Percentiles rank a stretch among this genome's conserved stretches.
Conservation (phyloP, 352 stramenopile species). For the Phytophthora europaea region DNA sequence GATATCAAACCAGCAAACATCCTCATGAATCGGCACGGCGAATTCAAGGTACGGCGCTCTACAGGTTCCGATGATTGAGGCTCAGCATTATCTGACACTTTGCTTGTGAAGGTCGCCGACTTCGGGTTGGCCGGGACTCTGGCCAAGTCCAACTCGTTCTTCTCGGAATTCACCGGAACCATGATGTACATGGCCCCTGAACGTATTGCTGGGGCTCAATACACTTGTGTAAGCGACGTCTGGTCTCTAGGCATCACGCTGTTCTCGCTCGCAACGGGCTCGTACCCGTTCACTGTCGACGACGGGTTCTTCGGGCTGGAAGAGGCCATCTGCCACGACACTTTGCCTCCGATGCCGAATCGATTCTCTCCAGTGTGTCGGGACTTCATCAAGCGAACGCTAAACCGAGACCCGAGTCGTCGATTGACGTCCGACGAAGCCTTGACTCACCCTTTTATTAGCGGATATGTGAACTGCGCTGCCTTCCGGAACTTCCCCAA, state of each 20-base stretch:
- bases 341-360: conserved; percentile 77
- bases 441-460: conserved; percentile 92
- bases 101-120: conserved; percentile 63
- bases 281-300: conserved; percentile 77
- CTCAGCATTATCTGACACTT: neutral
- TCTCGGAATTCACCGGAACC: conserved; percentile 91
- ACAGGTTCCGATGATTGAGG: neutral
- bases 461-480: conserved; percentile 48
- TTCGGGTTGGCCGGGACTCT: conserved; percentile 85
- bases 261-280: conserved; percentile 72
- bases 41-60: conserved; percentile 76
- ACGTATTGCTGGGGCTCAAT: conserved; percentile 89
- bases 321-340: conserved; percentile 84
- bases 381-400: conserved; percentile 93
- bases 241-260: conserved; percentile 85
- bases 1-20: conserved; percentile 95
- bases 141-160: conserved; percentile 81
- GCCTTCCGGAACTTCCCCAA: conserved; percentile 45
- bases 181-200: conserved; percentile 97
- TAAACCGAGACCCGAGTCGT: conserved; percentile 88
- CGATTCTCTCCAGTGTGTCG: conserved; percentile 90
- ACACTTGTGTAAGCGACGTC: conserved; percentile 84
- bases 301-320: conserved; percentile 89
- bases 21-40: conserved; percentile 82
- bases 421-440: conserved; percentile 89